Conservation (phyloP, 495 filamentous ascomycete species). For the Penicillium mononematosum region DNA sequence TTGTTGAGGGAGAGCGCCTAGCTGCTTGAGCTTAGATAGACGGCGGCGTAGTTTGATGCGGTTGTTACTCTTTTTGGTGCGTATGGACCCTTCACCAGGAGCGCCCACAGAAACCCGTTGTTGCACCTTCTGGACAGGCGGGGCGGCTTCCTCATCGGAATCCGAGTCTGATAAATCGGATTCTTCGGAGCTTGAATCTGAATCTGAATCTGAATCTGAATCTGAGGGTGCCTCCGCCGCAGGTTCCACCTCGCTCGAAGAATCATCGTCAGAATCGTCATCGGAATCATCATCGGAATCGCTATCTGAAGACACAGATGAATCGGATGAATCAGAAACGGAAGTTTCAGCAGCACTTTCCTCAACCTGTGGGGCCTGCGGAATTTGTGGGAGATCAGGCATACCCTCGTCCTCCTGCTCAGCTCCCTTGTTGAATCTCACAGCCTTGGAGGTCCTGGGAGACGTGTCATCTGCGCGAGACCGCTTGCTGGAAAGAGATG, state of each 20-base stretch:
- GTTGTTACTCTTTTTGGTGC: constrained; percentile 55
- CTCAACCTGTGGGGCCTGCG: neutral
- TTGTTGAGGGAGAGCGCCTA: constrained; percentile 47
- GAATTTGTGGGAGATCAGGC: constrained; percentile 3
- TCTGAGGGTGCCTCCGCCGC: neutral
- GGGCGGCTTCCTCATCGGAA: constrained; percentile 10
- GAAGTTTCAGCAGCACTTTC: neutral
- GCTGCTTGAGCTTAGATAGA: constrained; percentile 49
- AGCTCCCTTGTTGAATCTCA: constrained; percentile 32
- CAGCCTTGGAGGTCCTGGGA: constrained; percentile 35
- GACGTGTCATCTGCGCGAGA: constrained; percentile 27
- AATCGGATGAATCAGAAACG: constrained; percentile 10
- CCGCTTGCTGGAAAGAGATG: constrained; percentile 31
- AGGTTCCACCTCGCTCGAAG: constrained; percentile 18
- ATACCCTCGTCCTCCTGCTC: constrained; percentile 14
- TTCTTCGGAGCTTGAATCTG: constrained; percentile 1
- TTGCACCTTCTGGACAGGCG: neutral
- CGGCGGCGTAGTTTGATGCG: constrained; percentile 49
- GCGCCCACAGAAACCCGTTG: constrained; percentile 19
- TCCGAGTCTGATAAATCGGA: constrained; percentile 15
- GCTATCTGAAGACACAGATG: constrained; percentile 25
- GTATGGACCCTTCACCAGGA: constrained; percentile 44
- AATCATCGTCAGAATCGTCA: constrained; percentile 15
- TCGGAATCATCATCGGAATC: constrained; percentile 18
- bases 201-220: neutral